Conservation (phyloP, 108 stramenopile species). For the Cylindrotheca fusiformis region DNA sequence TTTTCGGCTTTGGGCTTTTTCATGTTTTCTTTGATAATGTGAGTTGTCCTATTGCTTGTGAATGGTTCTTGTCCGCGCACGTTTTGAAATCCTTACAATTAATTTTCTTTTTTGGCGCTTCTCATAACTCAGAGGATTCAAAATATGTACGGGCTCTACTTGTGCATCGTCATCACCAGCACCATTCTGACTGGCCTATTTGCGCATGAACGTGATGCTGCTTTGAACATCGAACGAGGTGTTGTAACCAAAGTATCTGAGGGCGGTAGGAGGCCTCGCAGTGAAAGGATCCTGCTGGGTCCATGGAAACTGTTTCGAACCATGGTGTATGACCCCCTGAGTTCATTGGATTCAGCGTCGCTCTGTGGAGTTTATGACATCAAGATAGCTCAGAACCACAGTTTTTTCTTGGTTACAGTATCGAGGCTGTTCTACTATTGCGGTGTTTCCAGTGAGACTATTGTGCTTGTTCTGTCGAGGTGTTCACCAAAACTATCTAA, state of each 20-base stretch:
- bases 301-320: slow-evolving; percentile 31
- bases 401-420: slow-evolving; percentile 63
- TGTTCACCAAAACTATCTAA: too few relatives aligned
- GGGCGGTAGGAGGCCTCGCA: slow-evolving; percentile 10
- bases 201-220: slow-evolving; percentile 37
- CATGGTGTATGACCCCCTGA: slow-evolving; percentile 43
- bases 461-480: too few relatives aligned
- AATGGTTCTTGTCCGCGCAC: too few relatives aligned
- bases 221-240: slow-evolving; percentile 14
- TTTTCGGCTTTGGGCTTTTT: slow-evolving; percentile 61
- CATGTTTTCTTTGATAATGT: slow-evolving; percentile 23
- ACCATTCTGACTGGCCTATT: slow-evolving; percentile 30
- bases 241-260: neutral
- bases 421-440: slow-evolving; percentile 67
- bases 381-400: slow-evolving; percentile 34
- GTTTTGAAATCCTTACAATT: too few relatives aligned
- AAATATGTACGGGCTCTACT: slow-evolving; percentile 47
- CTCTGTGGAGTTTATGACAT: slow-evolving; percentile 45
- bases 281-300: slow-evolving; percentile 26
- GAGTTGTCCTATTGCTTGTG: slow-evolving; percentile 5
- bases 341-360: slow-evolving; percentile 21
- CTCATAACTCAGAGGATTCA: slow-evolving; percentile 2
- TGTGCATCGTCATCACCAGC: slow-evolving; percentile 28
- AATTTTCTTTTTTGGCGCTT: neutral
- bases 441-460: slow-evolving; percentile 55